phyloP scores from a whole-genome alignment of 140 eudicot genomes.

The Bidens hawaiensis region DNA sequence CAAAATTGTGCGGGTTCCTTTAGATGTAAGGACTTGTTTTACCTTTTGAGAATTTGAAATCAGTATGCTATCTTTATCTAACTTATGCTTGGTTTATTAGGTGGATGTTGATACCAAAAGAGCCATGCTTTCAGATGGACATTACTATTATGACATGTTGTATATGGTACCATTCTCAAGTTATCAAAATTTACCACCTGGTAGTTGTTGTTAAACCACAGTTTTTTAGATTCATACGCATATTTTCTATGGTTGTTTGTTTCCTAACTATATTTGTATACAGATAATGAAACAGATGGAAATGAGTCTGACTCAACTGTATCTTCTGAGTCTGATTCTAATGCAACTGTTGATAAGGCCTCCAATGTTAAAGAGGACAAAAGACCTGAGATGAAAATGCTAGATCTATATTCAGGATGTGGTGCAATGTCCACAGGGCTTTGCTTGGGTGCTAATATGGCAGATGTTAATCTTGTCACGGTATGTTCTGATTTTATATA shows the following conservation, averaged over 20 bases:
- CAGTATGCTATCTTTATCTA: not conserved
- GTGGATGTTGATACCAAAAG: constrained; percentile 29
- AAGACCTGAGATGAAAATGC: constrained; percentile 26
- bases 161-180: constrained; percentile 51
- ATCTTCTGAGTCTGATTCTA: constrained; percentile 42
- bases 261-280: not conserved
- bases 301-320: constrained; percentile 59
- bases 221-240: not conserved
- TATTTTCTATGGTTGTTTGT: not conserved
- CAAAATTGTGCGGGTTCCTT: constrained; percentile 40
- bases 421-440: constrained; percentile 97
- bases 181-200: constrained; percentile 44
- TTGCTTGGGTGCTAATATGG: constrained; percentile 65
- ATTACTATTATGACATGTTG: constrained; percentile 60
- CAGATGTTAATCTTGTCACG: constrained; percentile 57
- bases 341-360: not conserved
- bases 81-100: constrained; percentile 26
- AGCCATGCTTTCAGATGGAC: constrained; percentile 28
- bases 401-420: constrained; percentile 80
- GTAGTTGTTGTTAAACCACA: constrained; percentile 22
- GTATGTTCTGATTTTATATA: constrained; percentile 31
- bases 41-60: not conserved
- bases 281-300: constrained; percentile 33
- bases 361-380: not conserved
- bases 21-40: constrained; percentile 38